Evolutionary conservation across 1,139 yeast species (phyloP), one percentile per base, ranked within the genome.

Genomic region (Lizanozyma gosingica): DNA sequence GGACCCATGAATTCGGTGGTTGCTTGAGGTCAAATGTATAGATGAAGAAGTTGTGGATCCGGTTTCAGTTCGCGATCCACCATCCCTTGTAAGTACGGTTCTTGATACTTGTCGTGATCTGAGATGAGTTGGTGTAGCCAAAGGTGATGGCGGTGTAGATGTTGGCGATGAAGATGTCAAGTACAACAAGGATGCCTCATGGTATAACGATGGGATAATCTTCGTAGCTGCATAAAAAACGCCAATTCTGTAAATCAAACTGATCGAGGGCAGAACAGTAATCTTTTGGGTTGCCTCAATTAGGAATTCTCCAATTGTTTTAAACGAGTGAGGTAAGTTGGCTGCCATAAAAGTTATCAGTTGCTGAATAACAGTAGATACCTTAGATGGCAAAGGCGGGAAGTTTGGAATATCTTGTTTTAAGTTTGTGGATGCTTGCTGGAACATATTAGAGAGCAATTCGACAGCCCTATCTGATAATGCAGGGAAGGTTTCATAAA

Each of bases 191-290:
- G 35, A 14, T 18, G 37, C 15, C 14, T 65, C 65, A 46, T 69
- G 67, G 50, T 69, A 67, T 45, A 87, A 63, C 16, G 86, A 80
- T 1, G 98, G 97, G 17, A 92, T 86, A 46, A 92, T 88, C 56
- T 94, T 81, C 14, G 97, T 85, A 3, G 97, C 97, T 2, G 95
- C 88, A 55, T 86, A 87, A 53, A 90, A 87, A 3, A 90, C 95
- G 2, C 86, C 73, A 18, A 92, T 78, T 52, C 98, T 73, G 56
- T 85, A 90, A 2, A 88, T 87, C 50, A 92, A 67, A 49, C 88
- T 87, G 33, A 88, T 71, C 35, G 87, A 65, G 17, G 92, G 80
- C 2, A 95, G 86, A 4, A 94, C 78, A 0, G 95, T 84, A 38
- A 92, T 71, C 33, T 90, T 84, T 42, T 79, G 78, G 22, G 79